Evolutionary conservation across 129 eudicot genomes (phyloP), one percentile per base, ranked within the genome.

Genomic region (Cynara cardunculus): DNA sequence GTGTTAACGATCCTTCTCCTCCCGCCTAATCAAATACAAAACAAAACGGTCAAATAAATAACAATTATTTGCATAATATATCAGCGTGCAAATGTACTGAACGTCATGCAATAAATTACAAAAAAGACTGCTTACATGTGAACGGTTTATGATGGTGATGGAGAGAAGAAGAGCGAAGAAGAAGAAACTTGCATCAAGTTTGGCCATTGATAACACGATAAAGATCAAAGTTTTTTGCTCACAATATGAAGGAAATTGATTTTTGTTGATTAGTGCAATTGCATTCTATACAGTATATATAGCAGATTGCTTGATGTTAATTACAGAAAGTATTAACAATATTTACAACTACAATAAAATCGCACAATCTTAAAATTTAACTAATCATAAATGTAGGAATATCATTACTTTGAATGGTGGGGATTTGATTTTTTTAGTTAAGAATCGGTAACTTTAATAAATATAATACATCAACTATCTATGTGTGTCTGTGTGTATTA

Each of bases 1-100:
- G 34, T 24, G 80, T 82, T 37, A 82, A 69, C 4, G 82, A 82
- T 37, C 86, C 82, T 82, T 82, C 78, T 26, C 86, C 86, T 25
- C 86, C 82, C 1, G 82, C 82, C 78, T 82, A 35, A 59, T 76
- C 13, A 76, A 56, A 69, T n/a, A 32, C 2, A 27, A 82, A 69
- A 34, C 12, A 32, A 4, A 5, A 30, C 4, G 1, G 32, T 4
- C 12, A 74, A 49, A 24, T n/a, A 10, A 74, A 18, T 21, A 11
- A 61, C 4, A 53, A n/a, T 28, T 19, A 78, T 44, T 34, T 18
- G n/a, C 39, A 46, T 46, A 14, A 46, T 46, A 46, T 3, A 46
- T 46, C 22, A 53, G 18, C 22, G 44, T 39, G 25, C 7, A 35
- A 22, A 62, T 62, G 68, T 22, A 2, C 2, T 5, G 0, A 56